phyloP scores from a whole-genome alignment of 345 rosid genomes.

The Brassica juncea region DNA sequence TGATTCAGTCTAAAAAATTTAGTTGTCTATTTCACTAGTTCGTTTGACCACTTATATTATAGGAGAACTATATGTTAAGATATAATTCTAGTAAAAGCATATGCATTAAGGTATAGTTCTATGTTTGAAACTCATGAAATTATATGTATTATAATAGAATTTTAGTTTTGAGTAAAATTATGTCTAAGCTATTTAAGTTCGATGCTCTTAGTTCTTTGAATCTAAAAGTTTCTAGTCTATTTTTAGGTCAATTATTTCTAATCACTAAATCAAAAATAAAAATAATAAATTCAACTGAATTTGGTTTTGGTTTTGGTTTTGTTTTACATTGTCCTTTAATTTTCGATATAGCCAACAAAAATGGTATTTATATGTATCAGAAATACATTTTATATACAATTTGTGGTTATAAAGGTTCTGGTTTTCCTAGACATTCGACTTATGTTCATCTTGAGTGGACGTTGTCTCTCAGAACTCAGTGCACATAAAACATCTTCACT shows the following conservation, averaged over 20 bases:
- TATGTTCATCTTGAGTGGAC: neutral
- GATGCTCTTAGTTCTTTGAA: neutral
- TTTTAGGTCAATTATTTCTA: neutral
- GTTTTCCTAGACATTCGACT: neutral
- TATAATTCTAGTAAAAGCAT: too few relatives aligned
- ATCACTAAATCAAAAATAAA: neutral
- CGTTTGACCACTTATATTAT: neutral
- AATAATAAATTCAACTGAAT: too few relatives aligned
- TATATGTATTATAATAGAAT: neutral
- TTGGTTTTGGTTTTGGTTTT: too few relatives aligned
- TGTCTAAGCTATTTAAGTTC: neutral
- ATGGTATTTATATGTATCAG: too few relatives aligned
- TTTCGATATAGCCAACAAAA: too few relatives aligned
- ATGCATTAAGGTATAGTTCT: neutral
- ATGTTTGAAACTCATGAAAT: neutral
- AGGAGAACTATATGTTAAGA: neutral
- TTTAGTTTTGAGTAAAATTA: neutral
- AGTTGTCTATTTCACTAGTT: slow-evolving; percentile 28
- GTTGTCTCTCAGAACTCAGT: neutral
- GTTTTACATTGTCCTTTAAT: neutral
- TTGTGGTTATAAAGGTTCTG: neutral
- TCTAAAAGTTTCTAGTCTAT: neutral
- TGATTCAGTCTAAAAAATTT: neutral
- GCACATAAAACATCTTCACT: neutral
- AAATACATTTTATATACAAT: neutral